Conservation (phyloP, 2,329 filamentous ascomycete genomes). For the Helotiales sp. region DNA sequence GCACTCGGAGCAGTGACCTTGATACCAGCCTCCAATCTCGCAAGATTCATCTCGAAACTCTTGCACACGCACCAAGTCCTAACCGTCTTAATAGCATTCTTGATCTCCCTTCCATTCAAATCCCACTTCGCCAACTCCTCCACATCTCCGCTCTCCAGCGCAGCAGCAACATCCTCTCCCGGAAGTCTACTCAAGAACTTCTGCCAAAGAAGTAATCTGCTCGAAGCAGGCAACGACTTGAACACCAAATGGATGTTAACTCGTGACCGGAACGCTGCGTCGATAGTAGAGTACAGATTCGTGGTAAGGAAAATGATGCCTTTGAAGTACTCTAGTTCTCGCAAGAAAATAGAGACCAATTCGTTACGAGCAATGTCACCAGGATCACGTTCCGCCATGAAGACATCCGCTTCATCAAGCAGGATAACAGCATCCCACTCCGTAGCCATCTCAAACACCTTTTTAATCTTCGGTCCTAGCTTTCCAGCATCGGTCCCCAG, state of each 20-base stretch:
- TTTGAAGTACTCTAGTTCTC: constrained; percentile 31
- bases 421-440: constrained; percentile 26
- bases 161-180: constrained; percentile 46
- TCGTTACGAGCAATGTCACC: constrained; percentile 50
- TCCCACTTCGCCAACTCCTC: constrained; percentile 44
- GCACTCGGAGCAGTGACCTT: constrained; percentile 46
- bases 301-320: constrained; percentile 37
- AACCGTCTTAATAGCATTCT: constrained; percentile 37
- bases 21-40: constrained; percentile 46
- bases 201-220: constrained; percentile 44
- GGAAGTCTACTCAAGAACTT: constrained; percentile 46
- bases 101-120: constrained; percentile 38
- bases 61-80: constrained; percentile 47
- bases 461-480: constrained; percentile 22
- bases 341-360: constrained; percentile 42
- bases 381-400: constrained; percentile 47
- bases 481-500: constrained; percentile 18
- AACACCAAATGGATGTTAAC: constrained; percentile 50
- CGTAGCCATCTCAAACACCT: constrained; percentile 25
- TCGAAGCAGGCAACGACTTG: constrained; percentile 39
- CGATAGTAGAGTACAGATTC: constrained; percentile 36
- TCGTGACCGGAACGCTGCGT: constrained; percentile 42
- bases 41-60: constrained; percentile 42
- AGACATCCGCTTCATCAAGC: constrained; percentile 49
- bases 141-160: constrained; percentile 42